Base-by-base conservation (phyloP, 202 grass and related monocot genomes). In the Saccharum hybrid region DNA sequence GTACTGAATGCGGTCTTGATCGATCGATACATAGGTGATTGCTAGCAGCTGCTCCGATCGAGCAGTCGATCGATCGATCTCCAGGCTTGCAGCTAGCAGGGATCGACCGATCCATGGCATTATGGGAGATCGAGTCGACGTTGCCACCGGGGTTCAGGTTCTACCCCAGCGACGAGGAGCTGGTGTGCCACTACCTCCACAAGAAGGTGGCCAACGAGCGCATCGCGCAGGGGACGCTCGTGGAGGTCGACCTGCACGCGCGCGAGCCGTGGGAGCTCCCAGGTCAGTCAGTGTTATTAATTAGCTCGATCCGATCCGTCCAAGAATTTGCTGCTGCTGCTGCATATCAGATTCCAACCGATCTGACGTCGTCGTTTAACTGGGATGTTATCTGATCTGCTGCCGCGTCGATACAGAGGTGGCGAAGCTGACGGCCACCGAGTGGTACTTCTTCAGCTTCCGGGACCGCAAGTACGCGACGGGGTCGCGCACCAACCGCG, bases 391-490 rank as follows among this genome's bases (percentile, higher is more conserved):
- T 28, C 28, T 28, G 28, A 28, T 28, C 28, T 28, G 28, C 28
- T 28, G 28, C 28, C 28, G 28, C 28, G 28, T 28, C 28, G 28
- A 28, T 28, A 38, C 83, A 96, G 93, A 96, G n/a, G 77, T 87
- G 51, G 93, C 93, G 2, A 96, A 92, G 73, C 64, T 96, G 77
- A 89, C 81, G 15, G 90, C 77, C 5, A 88, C 86, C 16, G 93
- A 96, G 67, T 92, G 90, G 93, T 96, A 96, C 83, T 96, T 96
- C 93, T 96, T 96, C 84, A 96, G 90, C 88, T 92, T 92, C 74
- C 74, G 90, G 15, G 93, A 96, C 63, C 88, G 90, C 26, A 96
- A 96, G 73, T 96, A 96, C 9, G 77, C 90, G 2, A 96, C 93
- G 2, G 90, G 93, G 30, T 81, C 86, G 16, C 86, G 93, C 19